phyloP scores from a whole-genome alignment of 2,329 filamentous ascomycete genomes.

The Venturia aucupariae region DNA sequence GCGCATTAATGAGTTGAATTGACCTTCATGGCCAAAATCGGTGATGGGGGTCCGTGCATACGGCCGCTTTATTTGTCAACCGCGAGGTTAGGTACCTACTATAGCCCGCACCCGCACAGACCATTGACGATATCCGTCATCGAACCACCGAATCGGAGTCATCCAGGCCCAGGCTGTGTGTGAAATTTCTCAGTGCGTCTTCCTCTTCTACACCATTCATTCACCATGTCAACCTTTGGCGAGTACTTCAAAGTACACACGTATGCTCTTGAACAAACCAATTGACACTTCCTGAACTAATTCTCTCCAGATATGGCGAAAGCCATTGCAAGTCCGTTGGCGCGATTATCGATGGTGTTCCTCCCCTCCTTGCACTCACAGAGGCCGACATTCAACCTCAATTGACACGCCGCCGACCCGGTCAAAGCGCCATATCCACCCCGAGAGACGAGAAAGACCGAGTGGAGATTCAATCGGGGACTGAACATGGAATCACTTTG shows the following conservation, averaged over 20 bases:
- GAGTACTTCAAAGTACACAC: constrained; percentile 74
- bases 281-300: constrained; percentile 13
- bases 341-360: constrained; percentile 88
- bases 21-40: no score
- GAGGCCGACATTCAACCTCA: constrained; percentile 89
- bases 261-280: constrained; percentile 39
- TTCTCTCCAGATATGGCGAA: constrained; percentile 51
- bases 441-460: constrained; percentile 86
- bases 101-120: background rate
- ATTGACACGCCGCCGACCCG: constrained; percentile 74
- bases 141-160: background rate
- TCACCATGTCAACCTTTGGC: constrained; percentile 76
- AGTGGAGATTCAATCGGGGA: constrained; percentile 87
- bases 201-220: background rate
- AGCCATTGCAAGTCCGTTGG: constrained; percentile 89
- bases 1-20: no score
- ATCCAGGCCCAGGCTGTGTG: background rate
- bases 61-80: no score
- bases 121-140: background rate
- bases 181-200: background rate
- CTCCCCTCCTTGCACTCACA: constrained; percentile 75
- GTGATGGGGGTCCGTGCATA: no score
- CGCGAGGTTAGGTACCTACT: no score
- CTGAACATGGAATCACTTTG: constrained; percentile 79
- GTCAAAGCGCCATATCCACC: constrained; percentile 83